Evolutionary conservation across 2,329 filamentous ascomycete genomes (phyloP).

Genomic region (Saccharata proteae): DNA sequence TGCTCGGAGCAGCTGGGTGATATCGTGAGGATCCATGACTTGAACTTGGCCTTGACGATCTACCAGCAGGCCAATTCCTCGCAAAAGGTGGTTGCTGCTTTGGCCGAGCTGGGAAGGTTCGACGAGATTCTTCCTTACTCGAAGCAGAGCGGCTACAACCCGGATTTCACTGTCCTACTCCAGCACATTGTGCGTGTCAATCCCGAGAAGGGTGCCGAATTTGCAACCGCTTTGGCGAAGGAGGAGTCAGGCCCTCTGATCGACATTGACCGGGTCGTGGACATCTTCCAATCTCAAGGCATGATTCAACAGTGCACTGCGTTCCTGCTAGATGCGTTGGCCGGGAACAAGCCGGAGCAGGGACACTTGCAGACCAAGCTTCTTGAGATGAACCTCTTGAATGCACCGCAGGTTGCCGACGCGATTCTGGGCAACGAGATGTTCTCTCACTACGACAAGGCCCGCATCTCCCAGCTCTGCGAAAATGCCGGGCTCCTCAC

Average conservation of each 20-base stretch:
- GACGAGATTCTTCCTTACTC: slow-evolving; percentile 93
- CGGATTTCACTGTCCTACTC: slow-evolving; percentile 87
- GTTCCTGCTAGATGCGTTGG: slow-evolving; percentile 91
- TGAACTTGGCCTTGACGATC: slow-evolving; percentile 74
- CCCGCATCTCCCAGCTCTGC: slow-evolving; percentile 77
- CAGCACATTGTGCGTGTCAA: slow-evolving; percentile 87
- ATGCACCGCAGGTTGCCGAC: slow-evolving; percentile 93
- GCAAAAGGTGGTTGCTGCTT: slow-evolving; percentile 87
- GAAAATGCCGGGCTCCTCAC: slow-evolving; percentile 72
- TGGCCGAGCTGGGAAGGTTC: slow-evolving; percentile 92
- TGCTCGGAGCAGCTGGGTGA: slow-evolving; percentile 96
- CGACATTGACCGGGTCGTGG: slow-evolving; percentile 87
- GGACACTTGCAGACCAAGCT: slow-evolving; percentile 86
- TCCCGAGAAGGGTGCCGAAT: slow-evolving; percentile 88
- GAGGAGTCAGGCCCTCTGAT: slow-evolving; percentile 78
- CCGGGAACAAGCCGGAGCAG: slow-evolving; percentile 90
- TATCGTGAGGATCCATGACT: slow-evolving; percentile 78
- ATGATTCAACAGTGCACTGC: slow-evolving; percentile 97
- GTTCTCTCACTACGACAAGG: slow-evolving; percentile 94
- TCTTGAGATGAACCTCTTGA: slow-evolving; percentile 94
- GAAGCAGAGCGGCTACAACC: slow-evolving; percentile 71
- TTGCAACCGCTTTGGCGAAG: slow-evolving; percentile 84
- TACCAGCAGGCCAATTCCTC: slow-evolving; percentile 85
- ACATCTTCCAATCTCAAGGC: slow-evolving; percentile 95
- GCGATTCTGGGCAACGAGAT: slow-evolving; percentile 97